phyloP scores from a whole-genome alignment of 768 basidiomycete genomes.

The Suillus cothurnatus region DNA sequence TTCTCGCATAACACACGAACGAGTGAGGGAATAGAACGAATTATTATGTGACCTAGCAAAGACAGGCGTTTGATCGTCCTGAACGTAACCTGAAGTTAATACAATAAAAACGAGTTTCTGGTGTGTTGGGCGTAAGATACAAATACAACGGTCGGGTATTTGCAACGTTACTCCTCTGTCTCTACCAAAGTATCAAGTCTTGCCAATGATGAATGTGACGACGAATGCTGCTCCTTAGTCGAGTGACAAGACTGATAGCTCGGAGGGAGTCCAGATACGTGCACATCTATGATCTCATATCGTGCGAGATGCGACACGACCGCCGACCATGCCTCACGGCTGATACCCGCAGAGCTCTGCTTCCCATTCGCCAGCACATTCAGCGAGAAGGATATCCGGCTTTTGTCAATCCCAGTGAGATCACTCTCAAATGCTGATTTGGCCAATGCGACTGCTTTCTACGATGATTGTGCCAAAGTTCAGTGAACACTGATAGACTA shows the following conservation, averaged over 20 bases:
- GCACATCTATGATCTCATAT: conserved; percentile 53
- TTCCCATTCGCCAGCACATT: conserved; percentile 34
- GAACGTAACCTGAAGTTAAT: not conserved
- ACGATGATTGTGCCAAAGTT: not conserved
- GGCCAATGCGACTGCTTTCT: conserved; percentile 55
- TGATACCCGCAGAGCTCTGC: conserved; percentile 48
- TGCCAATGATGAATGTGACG: not conserved
- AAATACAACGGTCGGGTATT: not conserved
- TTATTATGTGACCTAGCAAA: not conserved
- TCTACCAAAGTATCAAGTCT: not conserved
- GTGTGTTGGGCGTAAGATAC: not conserved
- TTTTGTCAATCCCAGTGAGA: conserved; percentile 39
- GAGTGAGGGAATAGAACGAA: not conserved
- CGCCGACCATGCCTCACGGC: conserved; percentile 50
- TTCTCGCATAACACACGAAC: not conserved
- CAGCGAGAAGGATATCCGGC: conserved; percentile 48
- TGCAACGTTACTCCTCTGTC: no score
- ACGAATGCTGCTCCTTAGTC: conserved; percentile 7
- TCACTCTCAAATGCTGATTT: conserved; percentile 48
- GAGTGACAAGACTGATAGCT: conserved; percentile 31
- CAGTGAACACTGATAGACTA: not conserved
- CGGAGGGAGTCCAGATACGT: conserved; percentile 40
- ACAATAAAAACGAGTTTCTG: not conserved
- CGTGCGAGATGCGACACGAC: conserved; percentile 42
- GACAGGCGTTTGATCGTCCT: not conserved